phyloP scores from a whole-genome alignment of 169 alveolate genomes.

The Eimeria zaria region DNA sequence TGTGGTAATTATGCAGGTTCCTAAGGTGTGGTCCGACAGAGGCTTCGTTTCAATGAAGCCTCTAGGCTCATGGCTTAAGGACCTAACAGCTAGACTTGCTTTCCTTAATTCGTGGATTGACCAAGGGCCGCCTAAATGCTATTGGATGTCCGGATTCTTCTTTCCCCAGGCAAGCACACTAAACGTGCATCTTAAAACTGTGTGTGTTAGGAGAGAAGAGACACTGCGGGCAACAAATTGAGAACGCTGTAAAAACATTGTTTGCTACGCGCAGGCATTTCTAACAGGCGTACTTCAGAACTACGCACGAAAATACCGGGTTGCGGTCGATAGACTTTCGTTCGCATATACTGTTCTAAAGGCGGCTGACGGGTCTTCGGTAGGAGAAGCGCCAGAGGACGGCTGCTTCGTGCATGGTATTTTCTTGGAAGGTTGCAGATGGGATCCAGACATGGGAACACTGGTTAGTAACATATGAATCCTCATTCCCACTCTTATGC shows the following conservation, averaged over 20 bases:
- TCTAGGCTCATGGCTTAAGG: conserved; percentile 92
- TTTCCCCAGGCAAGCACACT: conserved; percentile 92
- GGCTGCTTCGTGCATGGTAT: conserved; percentile 96
- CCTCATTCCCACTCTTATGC: not conserved
- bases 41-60: conserved; percentile 97
- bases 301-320: conserved; percentile 94
- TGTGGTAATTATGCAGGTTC: conserved; percentile 88
- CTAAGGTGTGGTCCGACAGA: conserved; percentile 93
- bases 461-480: conserved; percentile 28
- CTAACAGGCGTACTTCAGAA: conserved; percentile 96
- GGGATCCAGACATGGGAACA: conserved; percentile 87
- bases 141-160: conserved; percentile 96
- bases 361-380: conserved; percentile 22
- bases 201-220: no score
- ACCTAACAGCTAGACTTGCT: conserved; percentile 92
- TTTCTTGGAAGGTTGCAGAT: conserved; percentile 97
- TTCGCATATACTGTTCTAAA: conserved; percentile 91
- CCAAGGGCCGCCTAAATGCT: conserved; percentile 93
- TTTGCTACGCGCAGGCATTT: conserved; percentile 93
- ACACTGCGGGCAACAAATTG: conserved; percentile 90
- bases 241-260: conserved; percentile 93
- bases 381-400: conserved; percentile 87
- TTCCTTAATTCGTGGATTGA: conserved; percentile 95
- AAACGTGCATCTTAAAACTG: not conserved
- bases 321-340: conserved; percentile 95